A percentile compares a stretch with the other conserved stretches of the same genome.
These are phyloP conservation scores for Coemansia sp. DNA, from an alignment of 192 early-diverging fungal genomes.

Conservation along the genomic window DNA sequence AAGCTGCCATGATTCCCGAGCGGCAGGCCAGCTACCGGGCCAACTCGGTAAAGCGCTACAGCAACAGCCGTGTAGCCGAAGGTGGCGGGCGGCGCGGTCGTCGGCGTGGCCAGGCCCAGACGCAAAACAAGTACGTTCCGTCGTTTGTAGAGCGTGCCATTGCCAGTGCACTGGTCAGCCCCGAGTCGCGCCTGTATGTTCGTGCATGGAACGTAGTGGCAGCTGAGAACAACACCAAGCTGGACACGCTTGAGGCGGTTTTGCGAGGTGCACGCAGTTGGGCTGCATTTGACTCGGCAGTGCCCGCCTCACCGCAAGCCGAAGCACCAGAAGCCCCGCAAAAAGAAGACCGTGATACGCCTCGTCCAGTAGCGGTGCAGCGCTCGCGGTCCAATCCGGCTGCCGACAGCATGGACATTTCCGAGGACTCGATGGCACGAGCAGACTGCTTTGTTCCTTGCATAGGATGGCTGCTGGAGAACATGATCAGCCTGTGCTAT, in stretches of 20 bases:
- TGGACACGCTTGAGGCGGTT: slow-evolving; percentile 59
- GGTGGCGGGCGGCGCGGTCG: slow-evolving; percentile 34
- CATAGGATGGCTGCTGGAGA: slow-evolving; percentile 72
- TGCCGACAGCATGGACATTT: slow-evolving; percentile 25
- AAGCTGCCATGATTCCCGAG: slow-evolving; percentile 50
- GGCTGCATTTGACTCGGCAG: slow-evolving; percentile 24
- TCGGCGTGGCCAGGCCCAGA: slow-evolving; percentile 28
- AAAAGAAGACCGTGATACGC: neutral
- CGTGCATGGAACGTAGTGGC: slow-evolving; percentile 66
- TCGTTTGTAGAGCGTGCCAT: slow-evolving; percentile 71
- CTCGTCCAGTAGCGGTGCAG: slow-evolving; percentile 17
- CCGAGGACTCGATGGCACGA: slow-evolving; percentile 35
- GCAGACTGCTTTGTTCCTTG: slow-evolving; percentile 60
- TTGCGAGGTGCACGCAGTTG: slow-evolving; percentile 50
- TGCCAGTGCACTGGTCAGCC: slow-evolving; percentile 66
- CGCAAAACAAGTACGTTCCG: slow-evolving; percentile 57
- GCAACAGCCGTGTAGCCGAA: slow-evolving; percentile 20
- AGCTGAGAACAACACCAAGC: slow-evolving; percentile 45
- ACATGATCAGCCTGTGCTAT: slow-evolving; percentile 68
- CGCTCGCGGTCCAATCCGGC: slow-evolving; percentile 37
- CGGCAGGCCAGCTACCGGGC: slow-evolving; percentile 48
- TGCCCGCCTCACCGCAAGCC: slow-evolving; percentile 12
- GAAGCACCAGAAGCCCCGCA: no score
- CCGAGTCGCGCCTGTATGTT: slow-evolving; percentile 63
- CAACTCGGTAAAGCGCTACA: slow-evolving; percentile 25